A percentile compares a stretch with the other conserved stretches of the same genome.
These are phyloP conservation scores for Rutstroemia sp. DNA, from an alignment of 2,329 filamentous ascomycete species.

Conservation along the genomic window DNA sequence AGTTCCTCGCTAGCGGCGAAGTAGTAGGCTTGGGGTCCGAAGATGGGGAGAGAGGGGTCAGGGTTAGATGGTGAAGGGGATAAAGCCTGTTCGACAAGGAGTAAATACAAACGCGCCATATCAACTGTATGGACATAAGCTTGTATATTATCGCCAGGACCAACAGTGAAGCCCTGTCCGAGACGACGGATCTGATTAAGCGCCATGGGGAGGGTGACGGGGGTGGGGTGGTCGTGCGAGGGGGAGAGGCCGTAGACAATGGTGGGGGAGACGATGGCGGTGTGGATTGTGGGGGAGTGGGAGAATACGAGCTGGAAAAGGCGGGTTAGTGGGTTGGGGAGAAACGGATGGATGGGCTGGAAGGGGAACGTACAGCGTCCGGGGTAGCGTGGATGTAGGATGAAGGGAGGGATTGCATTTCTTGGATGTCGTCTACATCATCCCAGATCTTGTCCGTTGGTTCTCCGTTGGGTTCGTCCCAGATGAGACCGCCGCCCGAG, in stretches of 20 bases:
- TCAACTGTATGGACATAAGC: slow-evolving; percentile 15
- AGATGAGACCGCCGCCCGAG: slow-evolving; percentile 9
- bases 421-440: slow-evolving; percentile 12
- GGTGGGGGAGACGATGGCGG: slow-evolving; percentile 12
- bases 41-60: not conserved
- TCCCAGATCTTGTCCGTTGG: slow-evolving; percentile 7
- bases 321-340: not conserved
- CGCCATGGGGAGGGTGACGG: slow-evolving; percentile 5
- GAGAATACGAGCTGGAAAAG: not conserved
- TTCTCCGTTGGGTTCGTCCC: slow-evolving; percentile 11
- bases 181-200: not conserved
- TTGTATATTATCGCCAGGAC: slow-evolving; percentile 1
- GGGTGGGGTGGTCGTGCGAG: slow-evolving; percentile 10
- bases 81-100: slow-evolving; percentile 7
- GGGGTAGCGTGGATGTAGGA: not conserved
- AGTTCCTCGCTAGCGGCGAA: slow-evolving; percentile 9
- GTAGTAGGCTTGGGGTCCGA: slow-evolving; percentile 12
- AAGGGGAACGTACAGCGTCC: not conserved
- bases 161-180: slow-evolving; percentile 11
- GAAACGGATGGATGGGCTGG: not conserved
- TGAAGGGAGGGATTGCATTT: slow-evolving; percentile 7
- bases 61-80: not conserved
- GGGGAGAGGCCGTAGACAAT: slow-evolving; percentile 14
- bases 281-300: not conserved
- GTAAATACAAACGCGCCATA: slow-evolving; percentile 10